These are phyloP conservation scores for Trichoderma sp. DNA, from an alignment of 2,329 filamentous ascomycete species.

Conservation along the genomic window DNA sequence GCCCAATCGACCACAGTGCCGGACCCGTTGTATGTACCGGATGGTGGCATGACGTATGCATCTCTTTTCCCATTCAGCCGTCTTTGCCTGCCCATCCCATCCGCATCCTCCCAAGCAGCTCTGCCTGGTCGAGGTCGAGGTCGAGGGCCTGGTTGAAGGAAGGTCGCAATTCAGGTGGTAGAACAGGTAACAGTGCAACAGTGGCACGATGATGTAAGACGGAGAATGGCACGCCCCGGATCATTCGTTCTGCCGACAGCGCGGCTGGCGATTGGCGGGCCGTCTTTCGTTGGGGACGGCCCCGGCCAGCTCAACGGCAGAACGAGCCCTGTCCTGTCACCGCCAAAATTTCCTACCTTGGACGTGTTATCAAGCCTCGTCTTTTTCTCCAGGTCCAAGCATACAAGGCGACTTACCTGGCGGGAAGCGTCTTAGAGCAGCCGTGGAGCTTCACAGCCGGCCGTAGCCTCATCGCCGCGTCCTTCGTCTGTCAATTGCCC, in stretches of 20 bases:
- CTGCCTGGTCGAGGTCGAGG: not conserved
- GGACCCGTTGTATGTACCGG: slow-evolving; percentile 1
- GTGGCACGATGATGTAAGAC: not conserved
- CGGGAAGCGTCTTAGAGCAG: not conserved
- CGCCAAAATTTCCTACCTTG: slow-evolving; percentile 15
- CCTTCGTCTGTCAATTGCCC: not conserved
- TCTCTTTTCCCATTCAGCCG: not conserved
- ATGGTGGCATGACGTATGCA: slow-evolving; percentile 15
- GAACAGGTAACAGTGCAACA: not conserved
- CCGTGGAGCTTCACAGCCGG: not conserved
- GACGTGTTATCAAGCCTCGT: slow-evolving; percentile 10
- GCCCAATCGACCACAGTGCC: not conserved
- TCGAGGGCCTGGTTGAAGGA: not conserved
- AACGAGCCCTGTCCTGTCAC: slow-evolving; percentile 7
- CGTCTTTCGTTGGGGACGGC: slow-evolving; percentile 8
- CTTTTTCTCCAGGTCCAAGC: not conserved
- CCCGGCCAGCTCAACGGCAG: slow-evolving; percentile 14
- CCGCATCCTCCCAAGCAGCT: not conserved
- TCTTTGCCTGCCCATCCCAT: not conserved
- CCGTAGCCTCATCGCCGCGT: not conserved
- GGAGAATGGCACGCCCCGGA: not conserved
- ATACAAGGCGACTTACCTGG: not conserved
- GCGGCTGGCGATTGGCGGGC: not conserved
- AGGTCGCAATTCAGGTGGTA: not conserved
- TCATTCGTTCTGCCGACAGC: slow-evolving; percentile 17